Percentiles rank a stretch among this genome's conserved stretches.
These are phyloP conservation scores for Arachis stenosperma DNA, from an alignment of 306 rosid species.

Conservation along the genomic window DNA sequence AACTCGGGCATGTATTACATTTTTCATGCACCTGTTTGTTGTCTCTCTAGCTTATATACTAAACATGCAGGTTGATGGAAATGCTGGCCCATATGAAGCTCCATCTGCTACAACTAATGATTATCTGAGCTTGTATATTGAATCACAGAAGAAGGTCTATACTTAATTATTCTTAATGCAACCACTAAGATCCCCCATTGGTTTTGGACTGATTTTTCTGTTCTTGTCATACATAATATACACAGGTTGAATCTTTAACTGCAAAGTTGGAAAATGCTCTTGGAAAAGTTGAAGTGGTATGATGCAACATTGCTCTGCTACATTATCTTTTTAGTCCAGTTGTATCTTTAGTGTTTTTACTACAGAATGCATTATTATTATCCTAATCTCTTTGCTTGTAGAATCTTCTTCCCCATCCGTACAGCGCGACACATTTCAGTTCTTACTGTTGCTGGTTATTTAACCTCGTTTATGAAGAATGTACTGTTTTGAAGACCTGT, in stretches of 20 bases:
- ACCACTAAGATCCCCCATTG: background rate
- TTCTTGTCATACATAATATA: background rate
- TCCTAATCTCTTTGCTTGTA: background rate
- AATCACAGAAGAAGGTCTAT: constrained; percentile 65
- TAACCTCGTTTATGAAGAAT: background rate
- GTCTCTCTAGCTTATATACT: constrained; percentile 8
- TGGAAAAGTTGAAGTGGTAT: constrained; percentile 72
- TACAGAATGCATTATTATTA: background rate
- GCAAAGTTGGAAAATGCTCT: constrained; percentile 58
- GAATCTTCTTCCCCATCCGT: background rate
- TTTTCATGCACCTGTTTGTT: background rate
- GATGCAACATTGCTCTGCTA: constrained; percentile 33
- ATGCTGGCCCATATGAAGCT: constrained; percentile 28
- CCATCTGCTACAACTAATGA: constrained; percentile 29
- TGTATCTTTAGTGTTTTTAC: constrained; percentile 24
- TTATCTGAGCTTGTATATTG: constrained; percentile 55
- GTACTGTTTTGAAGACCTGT: constrained; percentile 1
- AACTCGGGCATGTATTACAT: constrained; percentile 4
- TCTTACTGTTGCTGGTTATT: background rate
- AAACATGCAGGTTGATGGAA: constrained; percentile 47
- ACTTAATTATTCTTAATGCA: background rate
- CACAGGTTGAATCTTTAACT: constrained; percentile 62
- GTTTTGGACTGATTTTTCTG: background rate
- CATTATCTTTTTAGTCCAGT: background rate
- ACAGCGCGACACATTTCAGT: background rate